Conservation (phyloP, 495 filamentous ascomycete genomes). For the Neurospora hispaniola region DNA sequence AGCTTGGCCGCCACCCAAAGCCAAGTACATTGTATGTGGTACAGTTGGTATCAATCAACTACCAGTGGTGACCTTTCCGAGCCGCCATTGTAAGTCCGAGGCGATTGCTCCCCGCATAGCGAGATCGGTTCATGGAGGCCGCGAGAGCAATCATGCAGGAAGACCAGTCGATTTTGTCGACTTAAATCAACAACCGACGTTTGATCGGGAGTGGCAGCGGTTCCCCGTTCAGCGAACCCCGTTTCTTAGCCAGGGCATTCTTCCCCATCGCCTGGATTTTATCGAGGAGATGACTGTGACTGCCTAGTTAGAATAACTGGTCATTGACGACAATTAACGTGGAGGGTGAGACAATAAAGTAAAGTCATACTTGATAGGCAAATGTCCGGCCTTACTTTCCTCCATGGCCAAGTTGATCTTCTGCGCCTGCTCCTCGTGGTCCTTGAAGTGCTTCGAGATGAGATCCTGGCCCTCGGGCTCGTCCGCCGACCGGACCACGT, state of each 20-base stretch:
- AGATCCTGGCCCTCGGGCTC: conserved; percentile 44
- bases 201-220: conserved; percentile 26
- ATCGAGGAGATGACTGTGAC: conserved; percentile 30
- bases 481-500: conserved; percentile 49
- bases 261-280: conserved; percentile 33
- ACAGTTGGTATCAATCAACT: neutral
- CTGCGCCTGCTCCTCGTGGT: conserved; percentile 54
- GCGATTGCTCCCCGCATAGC: neutral
- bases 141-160: too few species aligned
- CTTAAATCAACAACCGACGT: conserved; percentile 23
- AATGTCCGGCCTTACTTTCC: conserved; percentile 37
- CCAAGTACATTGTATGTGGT: neutral
- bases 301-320: neutral
- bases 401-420: conserved; percentile 44
- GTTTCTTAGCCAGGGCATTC: conserved; percentile 14
- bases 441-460: conserved; percentile 53
- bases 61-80: neutral
- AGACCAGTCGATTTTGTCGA: neutral
- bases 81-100: neutral
- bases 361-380: conserved; percentile 47
- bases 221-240: conserved; percentile 14
- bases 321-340: neutral
- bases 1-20: neutral
- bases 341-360: neutral
- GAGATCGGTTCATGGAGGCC: neutral